Conservation (phyloP, 345 rosid species). For the Draba incana region DNA sequence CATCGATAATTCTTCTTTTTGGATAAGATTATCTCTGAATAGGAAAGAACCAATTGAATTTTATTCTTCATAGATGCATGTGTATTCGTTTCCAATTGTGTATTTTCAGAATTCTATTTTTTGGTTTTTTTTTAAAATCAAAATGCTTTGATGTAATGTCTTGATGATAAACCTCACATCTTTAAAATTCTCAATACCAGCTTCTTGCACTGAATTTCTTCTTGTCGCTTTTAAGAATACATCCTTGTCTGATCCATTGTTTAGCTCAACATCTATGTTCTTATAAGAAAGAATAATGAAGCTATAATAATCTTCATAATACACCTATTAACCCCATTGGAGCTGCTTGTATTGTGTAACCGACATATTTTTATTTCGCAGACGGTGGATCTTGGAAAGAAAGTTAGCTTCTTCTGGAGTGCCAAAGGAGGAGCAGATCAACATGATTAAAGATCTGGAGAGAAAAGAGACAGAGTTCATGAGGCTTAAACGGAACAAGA, state of each 20-base stretch:
- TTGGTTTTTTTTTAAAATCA: no score
- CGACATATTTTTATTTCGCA: slow-evolving; percentile 49
- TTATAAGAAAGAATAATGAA: background rate
- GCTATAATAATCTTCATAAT: no score
- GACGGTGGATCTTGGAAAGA: slow-evolving; percentile 94
- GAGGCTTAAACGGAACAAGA: slow-evolving; percentile 92
- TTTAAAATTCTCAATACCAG: background rate
- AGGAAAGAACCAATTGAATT: no score
- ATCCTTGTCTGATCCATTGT: slow-evolving; percentile 8
- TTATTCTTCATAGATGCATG: no score
- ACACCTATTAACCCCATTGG: background rate
- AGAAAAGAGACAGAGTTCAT: slow-evolving; percentile 94
- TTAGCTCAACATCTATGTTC: slow-evolving; percentile 8
- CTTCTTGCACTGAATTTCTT: background rate
- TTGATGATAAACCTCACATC: no score
- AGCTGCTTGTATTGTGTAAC: slow-evolving; percentile 29
- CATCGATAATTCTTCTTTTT: no score
- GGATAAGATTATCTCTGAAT: no score
- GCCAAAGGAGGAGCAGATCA: slow-evolving; percentile 85
- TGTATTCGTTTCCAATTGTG: no score
- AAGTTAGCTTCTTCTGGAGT: slow-evolving; percentile 86
- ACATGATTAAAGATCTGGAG: slow-evolving; percentile 90
- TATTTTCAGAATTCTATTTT: no score
- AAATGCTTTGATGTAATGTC: background rate
- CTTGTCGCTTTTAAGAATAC: slow-evolving; percentile 1